phyloP scores from a whole-genome alignment of 805 yeast species.

The Candida succiphila region DNA sequence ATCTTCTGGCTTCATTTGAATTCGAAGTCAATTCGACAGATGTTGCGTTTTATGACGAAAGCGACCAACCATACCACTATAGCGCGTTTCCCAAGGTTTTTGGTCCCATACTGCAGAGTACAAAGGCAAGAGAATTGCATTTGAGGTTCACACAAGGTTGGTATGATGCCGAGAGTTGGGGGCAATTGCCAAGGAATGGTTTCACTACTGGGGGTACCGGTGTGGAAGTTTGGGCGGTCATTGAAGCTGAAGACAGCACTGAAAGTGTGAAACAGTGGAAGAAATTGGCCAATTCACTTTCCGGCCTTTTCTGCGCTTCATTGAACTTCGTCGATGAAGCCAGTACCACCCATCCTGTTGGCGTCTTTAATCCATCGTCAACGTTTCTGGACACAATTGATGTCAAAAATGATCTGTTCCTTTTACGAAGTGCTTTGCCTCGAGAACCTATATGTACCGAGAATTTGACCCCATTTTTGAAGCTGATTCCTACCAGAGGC shows the following conservation, averaged over 20 bases:
- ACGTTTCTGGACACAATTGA: slow-evolving; percentile 12
- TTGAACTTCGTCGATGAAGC: slow-evolving; percentile 77
- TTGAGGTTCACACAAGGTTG: slow-evolving; percentile 87
- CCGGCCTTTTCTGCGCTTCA: slow-evolving; percentile 94
- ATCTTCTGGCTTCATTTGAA: slow-evolving; percentile 57
- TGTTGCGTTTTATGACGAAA: slow-evolving; percentile 12
- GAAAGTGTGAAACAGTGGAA: slow-evolving; percentile 63
- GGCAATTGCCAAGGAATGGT: slow-evolving; percentile 68
- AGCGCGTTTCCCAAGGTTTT: slow-evolving; percentile 71
- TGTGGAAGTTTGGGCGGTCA: slow-evolving; percentile 83
- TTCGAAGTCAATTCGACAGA: slow-evolving; percentile 53
- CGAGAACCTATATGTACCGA: slow-evolving; percentile 96
- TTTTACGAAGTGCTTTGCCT: slow-evolving; percentile 81
- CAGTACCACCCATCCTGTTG: slow-evolving; percentile 60
- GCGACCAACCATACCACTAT: slow-evolving; percentile 32
- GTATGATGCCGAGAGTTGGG: slow-evolving; percentile 91
- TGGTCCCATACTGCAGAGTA: slow-evolving; percentile 61
- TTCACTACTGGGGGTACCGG: slow-evolving; percentile 82
- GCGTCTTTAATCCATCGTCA: slow-evolving; percentile 23
- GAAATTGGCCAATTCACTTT: slow-evolving; percentile 58
- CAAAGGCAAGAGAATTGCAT: slow-evolving; percentile 68
- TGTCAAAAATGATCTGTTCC: slow-evolving; percentile 33
- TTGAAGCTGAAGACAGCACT: slow-evolving; percentile 49
- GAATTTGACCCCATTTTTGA: slow-evolving; percentile 87
- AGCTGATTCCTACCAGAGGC: slow-evolving; percentile 85